phyloP scores from a whole-genome alignment of 2,329 filamentous ascomycete genomes.

The Hypoxylon sp. region DNA sequence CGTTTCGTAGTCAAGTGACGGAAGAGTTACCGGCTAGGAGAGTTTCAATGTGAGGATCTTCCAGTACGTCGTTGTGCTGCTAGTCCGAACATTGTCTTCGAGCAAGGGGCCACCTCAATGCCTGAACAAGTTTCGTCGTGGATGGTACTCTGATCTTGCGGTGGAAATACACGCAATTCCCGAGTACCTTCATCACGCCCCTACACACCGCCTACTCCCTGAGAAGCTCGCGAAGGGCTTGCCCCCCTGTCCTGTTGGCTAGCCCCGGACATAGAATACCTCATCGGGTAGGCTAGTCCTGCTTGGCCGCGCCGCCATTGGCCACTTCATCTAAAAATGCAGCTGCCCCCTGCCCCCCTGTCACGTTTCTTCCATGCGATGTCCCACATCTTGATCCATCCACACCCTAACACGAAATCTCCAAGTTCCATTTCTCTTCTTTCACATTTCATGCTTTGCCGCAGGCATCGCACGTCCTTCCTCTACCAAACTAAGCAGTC shows the following conservation, averaged over 20 bases:
- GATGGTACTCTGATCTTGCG: conserved; percentile 30
- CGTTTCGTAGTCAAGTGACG: conserved; percentile 43
- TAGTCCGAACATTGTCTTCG: conserved; percentile 41
- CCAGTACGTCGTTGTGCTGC: conserved; percentile 40
- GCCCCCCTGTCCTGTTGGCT: conserved; percentile 59
- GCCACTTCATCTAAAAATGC: conserved; percentile 66
- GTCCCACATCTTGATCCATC: conserved; percentile 59
- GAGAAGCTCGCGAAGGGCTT: conserved; percentile 46
- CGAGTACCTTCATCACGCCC: conserved; percentile 49
- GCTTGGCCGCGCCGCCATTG: conserved; percentile 64
- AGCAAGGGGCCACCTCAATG: conserved; percentile 45
- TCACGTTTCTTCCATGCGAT: conserved; percentile 68
- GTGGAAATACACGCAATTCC: conserved; percentile 40
- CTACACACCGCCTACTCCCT: conserved; percentile 55
- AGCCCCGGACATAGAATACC: conserved; percentile 64
- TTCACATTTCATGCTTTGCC: conserved; percentile 50
- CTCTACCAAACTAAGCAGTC: conserved; percentile 50
- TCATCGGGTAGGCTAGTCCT: conserved; percentile 66
- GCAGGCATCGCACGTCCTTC: conserved; percentile 53
- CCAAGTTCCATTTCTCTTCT: conserved; percentile 51
- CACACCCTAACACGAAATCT: conserved; percentile 53
- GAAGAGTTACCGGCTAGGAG: conserved; percentile 44
- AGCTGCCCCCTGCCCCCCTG: conserved; percentile 58
- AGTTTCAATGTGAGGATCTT: conserved; percentile 41
- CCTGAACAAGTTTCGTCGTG: conserved; percentile 42